Evolutionary conservation across 75 land plant species (phyloP).

Genomic region (Gnetum montanum): DNA sequence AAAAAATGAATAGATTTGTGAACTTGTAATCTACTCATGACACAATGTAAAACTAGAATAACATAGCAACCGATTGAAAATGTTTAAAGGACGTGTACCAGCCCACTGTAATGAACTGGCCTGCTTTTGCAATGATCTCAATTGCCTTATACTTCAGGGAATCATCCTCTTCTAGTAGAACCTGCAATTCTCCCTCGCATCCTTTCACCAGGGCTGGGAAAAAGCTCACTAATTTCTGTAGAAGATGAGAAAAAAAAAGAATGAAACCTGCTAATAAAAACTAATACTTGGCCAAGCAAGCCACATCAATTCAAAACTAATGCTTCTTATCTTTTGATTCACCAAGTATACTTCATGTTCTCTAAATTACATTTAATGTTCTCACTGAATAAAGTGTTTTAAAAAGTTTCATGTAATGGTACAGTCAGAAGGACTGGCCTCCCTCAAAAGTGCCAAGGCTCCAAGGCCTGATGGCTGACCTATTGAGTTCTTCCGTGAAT

Average conservation of each 20-base stretch:
- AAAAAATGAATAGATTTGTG: neutral
- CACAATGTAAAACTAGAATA: neutral
- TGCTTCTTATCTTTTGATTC: too few relatives aligned
- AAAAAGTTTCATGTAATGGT: too few relatives aligned
- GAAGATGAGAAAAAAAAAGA: neutral
- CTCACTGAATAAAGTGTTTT: too few relatives aligned
- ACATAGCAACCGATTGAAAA: neutral
- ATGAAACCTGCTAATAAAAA: neutral
- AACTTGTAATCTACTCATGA: neutral
- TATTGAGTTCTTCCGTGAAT: too few relatives aligned
- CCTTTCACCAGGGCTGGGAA: constrained; percentile 62
- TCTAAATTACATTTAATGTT: too few relatives aligned
- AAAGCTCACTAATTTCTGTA: constrained; percentile 42
- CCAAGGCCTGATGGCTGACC: too few relatives aligned
- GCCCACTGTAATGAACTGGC: constrained; percentile 35
- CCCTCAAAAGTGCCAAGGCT: too few relatives aligned
- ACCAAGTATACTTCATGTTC: too few relatives aligned
- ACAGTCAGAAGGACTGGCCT: too few relatives aligned
- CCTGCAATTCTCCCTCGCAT: constrained; percentile 36
- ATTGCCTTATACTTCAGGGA: constrained; percentile 35
- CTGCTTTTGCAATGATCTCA: constrained; percentile 59
- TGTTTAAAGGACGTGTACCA: neutral
- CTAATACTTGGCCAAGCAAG: neutral
- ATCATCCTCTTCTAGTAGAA: constrained; percentile 37
- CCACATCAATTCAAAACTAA: neutral